These are phyloP conservation scores for Globisporangium parvum DNA, from an alignment of 352 stramenopile genomes.

Conservation along the genomic window DNA sequence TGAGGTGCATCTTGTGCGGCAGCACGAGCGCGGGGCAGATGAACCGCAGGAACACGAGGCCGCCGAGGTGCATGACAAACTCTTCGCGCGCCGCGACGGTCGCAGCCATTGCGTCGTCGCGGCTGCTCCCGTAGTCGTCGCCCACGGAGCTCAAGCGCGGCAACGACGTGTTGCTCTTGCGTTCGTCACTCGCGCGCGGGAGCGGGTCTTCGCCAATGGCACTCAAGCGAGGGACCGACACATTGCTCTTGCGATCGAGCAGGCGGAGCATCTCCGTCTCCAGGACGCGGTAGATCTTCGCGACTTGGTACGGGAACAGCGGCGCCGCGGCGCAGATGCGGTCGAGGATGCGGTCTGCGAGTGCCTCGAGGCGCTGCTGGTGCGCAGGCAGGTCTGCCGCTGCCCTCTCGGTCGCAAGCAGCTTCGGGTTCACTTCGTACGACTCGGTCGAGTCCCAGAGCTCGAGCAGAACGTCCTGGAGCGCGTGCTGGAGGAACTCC, in stretches of 20 bases:
- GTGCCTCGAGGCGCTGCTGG: slow-evolving; percentile 38
- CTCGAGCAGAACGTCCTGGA: slow-evolving; percentile 43
- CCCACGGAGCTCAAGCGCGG: slow-evolving; percentile 49
- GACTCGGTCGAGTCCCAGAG: slow-evolving; percentile 38
- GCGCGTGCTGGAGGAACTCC: slow-evolving; percentile 57
- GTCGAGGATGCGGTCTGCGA: slow-evolving; percentile 48
- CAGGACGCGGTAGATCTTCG: slow-evolving; percentile 70
- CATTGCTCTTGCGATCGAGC: slow-evolving; percentile 47
- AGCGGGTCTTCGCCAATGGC: slow-evolving; percentile 33
- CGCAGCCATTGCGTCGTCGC: slow-evolving; percentile 1
- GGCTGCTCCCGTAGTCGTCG: slow-evolving; percentile 24
- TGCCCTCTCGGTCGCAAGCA: too few relatives aligned
- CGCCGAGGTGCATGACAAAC: slow-evolving; percentile 72
- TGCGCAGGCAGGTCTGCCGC: slow-evolving; percentile 33
- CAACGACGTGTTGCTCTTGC: slow-evolving; percentile 32
- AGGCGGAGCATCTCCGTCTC: slow-evolving; percentile 71
- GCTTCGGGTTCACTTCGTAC: slow-evolving; percentile 64
- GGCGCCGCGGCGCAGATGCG: slow-evolving; percentile 35
- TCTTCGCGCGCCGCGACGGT: slow-evolving; percentile 43
- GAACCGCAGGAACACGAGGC: slow-evolving; percentile 73
- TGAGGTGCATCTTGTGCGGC: slow-evolving; percentile 67
- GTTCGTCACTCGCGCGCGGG: slow-evolving; percentile 20
- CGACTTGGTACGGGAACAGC: slow-evolving; percentile 70
- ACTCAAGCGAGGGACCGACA: slow-evolving; percentile 42
- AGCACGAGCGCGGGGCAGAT: slow-evolving; percentile 71